Conservation (phyloP, 2,329 filamentous ascomycete genomes). For the Cercospora brassicicola region DNA sequence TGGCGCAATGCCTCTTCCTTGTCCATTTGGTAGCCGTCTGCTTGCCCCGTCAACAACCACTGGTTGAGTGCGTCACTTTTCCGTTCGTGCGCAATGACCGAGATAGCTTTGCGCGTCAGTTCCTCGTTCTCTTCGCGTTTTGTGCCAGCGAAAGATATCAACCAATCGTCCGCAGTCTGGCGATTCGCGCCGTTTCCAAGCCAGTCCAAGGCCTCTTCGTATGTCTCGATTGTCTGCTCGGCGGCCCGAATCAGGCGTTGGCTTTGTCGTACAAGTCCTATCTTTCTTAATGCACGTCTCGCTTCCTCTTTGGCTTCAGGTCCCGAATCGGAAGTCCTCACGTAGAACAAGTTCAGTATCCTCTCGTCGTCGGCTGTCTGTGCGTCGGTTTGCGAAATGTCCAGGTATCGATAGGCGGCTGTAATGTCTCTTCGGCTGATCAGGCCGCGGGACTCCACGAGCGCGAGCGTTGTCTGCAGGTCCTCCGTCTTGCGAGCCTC, state of each 20-base stretch:
- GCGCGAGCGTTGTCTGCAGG: conserved; percentile 59
- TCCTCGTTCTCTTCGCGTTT: conserved; percentile 57
- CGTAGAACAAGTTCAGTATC: conserved; percentile 63
- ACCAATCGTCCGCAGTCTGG: conserved; percentile 56
- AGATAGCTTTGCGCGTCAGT: conserved; percentile 56
- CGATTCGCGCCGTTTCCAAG: conserved; percentile 53
- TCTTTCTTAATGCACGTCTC: conserved; percentile 58
- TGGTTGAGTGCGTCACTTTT: conserved; percentile 56
- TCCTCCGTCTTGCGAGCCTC: conserved; percentile 56
- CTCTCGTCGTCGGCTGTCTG: conserved; percentile 56
- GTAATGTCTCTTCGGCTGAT: conserved; percentile 58
- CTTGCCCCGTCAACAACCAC: conserved; percentile 56
- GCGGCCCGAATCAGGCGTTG: conserved; percentile 59
- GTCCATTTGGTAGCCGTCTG: conserved; percentile 55
- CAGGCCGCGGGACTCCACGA: conserved; percentile 59
- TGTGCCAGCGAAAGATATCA: conserved; percentile 57
- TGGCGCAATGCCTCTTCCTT: conserved; percentile 54
- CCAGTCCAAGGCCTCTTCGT: conserved; percentile 63
- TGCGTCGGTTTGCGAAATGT: conserved; percentile 49
- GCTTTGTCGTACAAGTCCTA: conserved; percentile 61
- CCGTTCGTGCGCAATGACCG: conserved; percentile 59
- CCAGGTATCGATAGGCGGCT: conserved; percentile 61
- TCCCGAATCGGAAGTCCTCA: conserved; percentile 57
- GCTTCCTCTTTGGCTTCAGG: conserved; percentile 57
- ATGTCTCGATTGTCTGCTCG: conserved; percentile 59